A percentile compares a stretch with the other conserved stretches of the same genome.
Evolutionary conservation across 2,329 filamentous ascomycete species (phyloP).

Genomic region (Colletotrichum caudatum): DNA sequence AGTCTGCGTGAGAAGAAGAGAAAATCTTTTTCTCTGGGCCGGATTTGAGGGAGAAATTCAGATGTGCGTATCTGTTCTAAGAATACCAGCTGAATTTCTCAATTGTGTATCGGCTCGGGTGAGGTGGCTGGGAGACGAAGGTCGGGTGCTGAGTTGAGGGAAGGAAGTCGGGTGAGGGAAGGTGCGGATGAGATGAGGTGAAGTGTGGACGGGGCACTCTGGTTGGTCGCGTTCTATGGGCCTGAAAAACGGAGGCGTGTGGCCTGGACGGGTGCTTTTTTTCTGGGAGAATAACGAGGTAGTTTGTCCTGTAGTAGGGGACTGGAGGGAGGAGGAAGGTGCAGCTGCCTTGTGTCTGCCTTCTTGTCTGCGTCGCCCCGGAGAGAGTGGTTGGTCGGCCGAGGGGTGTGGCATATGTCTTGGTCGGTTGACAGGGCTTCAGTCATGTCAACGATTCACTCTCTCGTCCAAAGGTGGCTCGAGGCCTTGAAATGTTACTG

Average conservation of each 20-base stretch:
- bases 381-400: not conserved
- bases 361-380: not conserved
- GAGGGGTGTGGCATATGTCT: not conserved
- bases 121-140: slow-evolving; percentile 27
- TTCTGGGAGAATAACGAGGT: not conserved
- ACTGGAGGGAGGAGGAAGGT: not conserved
- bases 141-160: slow-evolving; percentile 7
- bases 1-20: no score
- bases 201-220: slow-evolving; percentile 10
- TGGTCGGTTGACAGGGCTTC: not conserved
- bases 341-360: slow-evolving; percentile 6
- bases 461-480: not conserved
- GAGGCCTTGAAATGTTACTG: no score
- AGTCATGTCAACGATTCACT: accelerated
- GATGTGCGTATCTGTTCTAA: not conserved
- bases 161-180: slow-evolving; percentile 20
- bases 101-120: slow-evolving; percentile 5
- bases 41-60: not conserved
- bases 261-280: not conserved
- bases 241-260: not conserved
- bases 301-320: not conserved
- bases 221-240: not conserved
- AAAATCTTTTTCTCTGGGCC: not conserved
- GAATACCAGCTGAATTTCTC: not conserved
- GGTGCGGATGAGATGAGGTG: slow-evolving; percentile 14